Percentiles rank a stretch among this genome's conserved stretches.
Conservation (phyloP, 2,329 filamentous ascomycete genomes). For the Bipolaris zeicola region DNA sequence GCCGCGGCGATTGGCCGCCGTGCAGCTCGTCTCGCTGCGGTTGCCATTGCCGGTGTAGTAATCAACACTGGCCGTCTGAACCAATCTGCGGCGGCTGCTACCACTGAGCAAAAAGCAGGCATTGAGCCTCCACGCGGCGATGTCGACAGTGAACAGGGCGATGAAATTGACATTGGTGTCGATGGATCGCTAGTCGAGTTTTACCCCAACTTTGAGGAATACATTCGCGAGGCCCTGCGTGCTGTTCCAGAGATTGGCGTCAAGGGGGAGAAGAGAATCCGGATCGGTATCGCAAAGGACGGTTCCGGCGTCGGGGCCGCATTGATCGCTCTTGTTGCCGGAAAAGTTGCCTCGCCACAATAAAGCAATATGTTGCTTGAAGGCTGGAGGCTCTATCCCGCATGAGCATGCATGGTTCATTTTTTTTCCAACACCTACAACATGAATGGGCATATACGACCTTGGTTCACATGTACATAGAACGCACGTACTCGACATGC, state of each 20-base stretch:
- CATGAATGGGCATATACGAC: neutral
- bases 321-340: constrained; percentile 88
- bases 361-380: neutral
- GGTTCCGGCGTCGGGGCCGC: constrained; percentile 95
- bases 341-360: constrained; percentile 50
- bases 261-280: constrained; percentile 80
- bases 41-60: constrained; percentile 84
- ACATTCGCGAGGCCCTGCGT: constrained; percentile 81
- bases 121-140: constrained; percentile 40
- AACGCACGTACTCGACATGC: neutral
- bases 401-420: neutral
- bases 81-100: constrained; percentile 41
- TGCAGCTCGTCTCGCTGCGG: constrained; percentile 83
- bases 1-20: constrained; percentile 84
- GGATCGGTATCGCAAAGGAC: constrained; percentile 96
- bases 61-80: constrained; percentile 77
- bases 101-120: constrained; percentile 44
- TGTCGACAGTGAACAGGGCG: constrained; percentile 57
- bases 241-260: constrained; percentile 78
- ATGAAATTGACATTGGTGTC: constrained; percentile 87
- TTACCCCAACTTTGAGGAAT: constrained; percentile 89
- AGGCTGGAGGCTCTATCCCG: neutral
- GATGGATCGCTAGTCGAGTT: constrained; percentile 95
- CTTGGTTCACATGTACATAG: neutral
- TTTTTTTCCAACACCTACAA: neutral